Evolutionary conservation across 1,284 basidiomycete species (phyloP), one percentile per base, ranked within the genome.

Genomic region (Polyporus tsugae): DNA sequence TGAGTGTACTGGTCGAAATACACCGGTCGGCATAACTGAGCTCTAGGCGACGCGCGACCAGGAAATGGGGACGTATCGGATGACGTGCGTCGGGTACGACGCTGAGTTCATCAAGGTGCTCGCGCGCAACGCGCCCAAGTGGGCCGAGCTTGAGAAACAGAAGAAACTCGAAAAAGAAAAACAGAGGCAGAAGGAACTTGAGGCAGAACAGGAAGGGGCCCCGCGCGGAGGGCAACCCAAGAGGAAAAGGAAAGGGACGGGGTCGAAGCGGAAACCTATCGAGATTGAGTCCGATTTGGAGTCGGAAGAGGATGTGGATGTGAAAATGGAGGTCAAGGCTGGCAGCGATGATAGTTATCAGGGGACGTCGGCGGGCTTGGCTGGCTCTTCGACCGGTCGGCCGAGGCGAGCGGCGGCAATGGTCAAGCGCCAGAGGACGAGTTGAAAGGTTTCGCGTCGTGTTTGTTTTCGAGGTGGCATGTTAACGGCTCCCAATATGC

Each of bases 41-140:
- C n/a, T n/a, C n/a, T n/a, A n/a, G n/a, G n/a, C n/a, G n/a, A n/a
- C n/a, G n/a, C n/a, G n/a, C n/a, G 57, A 41, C 15, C 29, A 66
- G 60, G 55, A 63, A 25, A 62, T 63, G 15, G 55, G 55, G 11
- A 67, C 61, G 19, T 44, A 58, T 2, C 46, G 33, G 9, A 59
- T 67, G 65, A 52, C 36, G n/a, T 67, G 65, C 38, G 55, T 67
- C 2, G 65, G 65, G 17, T 67, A 67, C 61, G 65, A 67, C 42
- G 44, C 42, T 10, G 55, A 62, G 55, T 67, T 62, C 42, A 25
- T 63, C 4, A 17, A 29, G 6, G n/a, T 38, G 4, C 61, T 62
- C 46, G 61, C 38, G 0, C 36, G 55, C 13, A 67, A 63, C 36
- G 36, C 39, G 11, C 41, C 62, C 36, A 36, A 1, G 17, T n/a